Conservation (phyloP, 2,329 filamentous ascomycete genomes). For the Pseudomassariella vexata region DNA sequence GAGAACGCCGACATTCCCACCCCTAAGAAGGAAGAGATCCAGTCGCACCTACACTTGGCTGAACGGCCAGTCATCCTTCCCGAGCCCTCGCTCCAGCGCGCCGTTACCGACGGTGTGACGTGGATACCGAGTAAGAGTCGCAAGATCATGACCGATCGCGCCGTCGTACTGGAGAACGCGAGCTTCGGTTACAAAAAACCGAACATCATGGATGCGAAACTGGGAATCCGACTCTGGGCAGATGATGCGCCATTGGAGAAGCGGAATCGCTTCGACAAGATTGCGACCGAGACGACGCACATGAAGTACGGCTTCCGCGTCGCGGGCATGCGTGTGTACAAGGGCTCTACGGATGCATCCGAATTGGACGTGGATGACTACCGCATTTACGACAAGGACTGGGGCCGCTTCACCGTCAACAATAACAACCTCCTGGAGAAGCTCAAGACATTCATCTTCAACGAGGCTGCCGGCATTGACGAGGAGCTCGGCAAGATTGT, state of each 20-base stretch:
- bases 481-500: conserved; percentile 51
- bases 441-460: conserved; percentile 54
- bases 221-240: conserved; percentile 81
- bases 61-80: conserved; percentile 8
- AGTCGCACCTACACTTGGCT: conserved; percentile 27
- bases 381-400: conserved; percentile 58
- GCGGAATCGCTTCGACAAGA: conserved; percentile 54
- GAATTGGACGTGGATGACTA: conserved; percentile 51
- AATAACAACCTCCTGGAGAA: conserved; percentile 48
- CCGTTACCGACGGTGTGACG: conserved; percentile 20
- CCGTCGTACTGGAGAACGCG: conserved; percentile 81
- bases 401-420: conserved; percentile 48
- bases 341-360: conserved; percentile 44
- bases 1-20: conserved; percentile 30
- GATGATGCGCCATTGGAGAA: conserved; percentile 60
- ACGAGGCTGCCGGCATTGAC: conserved; percentile 51
- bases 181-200: conserved; percentile 74
- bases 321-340: conserved; percentile 60
- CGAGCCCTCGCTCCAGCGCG: conserved; percentile 11
- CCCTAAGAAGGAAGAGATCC: conserved; percentile 34
- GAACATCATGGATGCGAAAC: conserved; percentile 90
- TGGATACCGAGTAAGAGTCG: conserved; percentile 46
- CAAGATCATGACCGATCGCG: conserved; percentile 69
- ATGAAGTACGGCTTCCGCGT: conserved; percentile 56
- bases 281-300: conserved; percentile 54